Evolutionary conservation across 352 stramenopile species (phyloP).

Genomic region (Pythium periplocum): DNA sequence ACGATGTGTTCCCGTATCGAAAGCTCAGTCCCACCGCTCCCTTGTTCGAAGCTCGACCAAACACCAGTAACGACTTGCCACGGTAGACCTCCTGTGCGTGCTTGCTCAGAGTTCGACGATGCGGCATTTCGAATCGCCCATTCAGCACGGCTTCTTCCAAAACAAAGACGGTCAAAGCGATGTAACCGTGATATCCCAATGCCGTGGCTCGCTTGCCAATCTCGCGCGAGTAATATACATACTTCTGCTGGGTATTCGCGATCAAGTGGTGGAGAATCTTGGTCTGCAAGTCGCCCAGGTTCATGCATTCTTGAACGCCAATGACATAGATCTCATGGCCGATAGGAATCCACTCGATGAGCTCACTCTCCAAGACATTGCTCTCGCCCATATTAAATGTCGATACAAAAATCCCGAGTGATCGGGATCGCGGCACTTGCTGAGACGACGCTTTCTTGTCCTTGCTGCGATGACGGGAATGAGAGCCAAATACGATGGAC

Average conservation of each 20-base stretch:
- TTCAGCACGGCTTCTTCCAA: constrained; percentile 50
- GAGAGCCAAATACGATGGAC: constrained; percentile 9
- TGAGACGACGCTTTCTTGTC: constrained; percentile 1
- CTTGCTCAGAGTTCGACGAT: constrained; percentile 45
- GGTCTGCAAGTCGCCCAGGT: constrained; percentile 60
- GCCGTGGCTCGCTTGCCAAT: constrained; percentile 78
- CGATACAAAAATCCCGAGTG: constrained; percentile 69
- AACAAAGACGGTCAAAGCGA: constrained; percentile 83
- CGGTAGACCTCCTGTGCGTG: constrained; percentile 67
- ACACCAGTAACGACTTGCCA: constrained; percentile 72
- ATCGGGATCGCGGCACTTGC: constrained; percentile 14
- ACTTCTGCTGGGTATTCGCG: constrained; percentile 44
- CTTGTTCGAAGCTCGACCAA: constrained; percentile 72
- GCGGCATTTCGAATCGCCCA: constrained; percentile 65
- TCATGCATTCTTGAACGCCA: constrained; percentile 90
- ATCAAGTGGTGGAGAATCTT: constrained; percentile 65
- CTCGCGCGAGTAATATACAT: constrained; percentile 70
- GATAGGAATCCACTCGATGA: constrained; percentile 80
- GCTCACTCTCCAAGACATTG: constrained; percentile 43
- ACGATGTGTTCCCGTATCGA: constrained; percentile 51
- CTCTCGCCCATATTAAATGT: constrained; percentile 88
- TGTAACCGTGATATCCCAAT: constrained; percentile 84
- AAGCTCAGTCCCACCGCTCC: constrained; percentile 58
- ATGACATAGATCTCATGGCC: constrained; percentile 88
- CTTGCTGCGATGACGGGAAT: constrained; percentile 3